Evolutionary conservation across 2,329 filamentous ascomycete genomes (phyloP), one percentile per base, ranked within the genome.

Genomic region (Chaetomium sp.): DNA sequence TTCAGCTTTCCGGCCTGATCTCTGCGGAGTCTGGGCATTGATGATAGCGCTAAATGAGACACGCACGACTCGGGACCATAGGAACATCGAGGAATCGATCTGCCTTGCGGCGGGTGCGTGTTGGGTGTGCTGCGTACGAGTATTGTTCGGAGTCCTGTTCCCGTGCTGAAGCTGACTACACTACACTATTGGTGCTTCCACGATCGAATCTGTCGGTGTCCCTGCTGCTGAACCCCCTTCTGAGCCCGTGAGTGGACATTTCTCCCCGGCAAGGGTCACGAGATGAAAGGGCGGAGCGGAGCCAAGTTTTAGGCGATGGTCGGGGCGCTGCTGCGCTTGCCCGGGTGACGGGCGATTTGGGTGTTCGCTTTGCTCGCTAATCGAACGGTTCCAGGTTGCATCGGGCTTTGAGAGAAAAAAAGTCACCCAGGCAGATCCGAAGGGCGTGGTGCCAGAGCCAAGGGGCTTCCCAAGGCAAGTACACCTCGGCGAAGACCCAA

Each of bases 301-400:
- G 54, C 59, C 54, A 58, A 57, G 60, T 59, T 61, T 61, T 49
- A 35, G 43, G 34, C 46, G 35, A 37, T 46, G 47, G 11, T 40
- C 37, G 37, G 1, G 37, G 40, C 40, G 40, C 11, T 7, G 19
- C 19, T 27, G 51, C 54, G 52, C 48, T 52, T 54, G 55, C 32
- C 33, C 34, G 33, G 35, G 43, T 40, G 50, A 45, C 19, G 19
- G 49, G 36, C 19, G 19, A n/a, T 37, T 37, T 37, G 50, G 27
- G 43, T 54, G 49, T 59, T 53, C 53, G 55, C 45, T 59, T 52
- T 53, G 37, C 55, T 64, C 62, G 62, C 62, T 64, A 64, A 64
- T 64, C 62, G 62, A 64, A 58, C 59, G 56, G 62, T 61, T 56
- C 56, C 59, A 63, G 54, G 62, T 61, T 56, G 59, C 59, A 63